These are phyloP conservation scores for Trichophaea hybrida DNA, from an alignment of 2,329 filamentous ascomycete species.

Conservation along the genomic window DNA sequence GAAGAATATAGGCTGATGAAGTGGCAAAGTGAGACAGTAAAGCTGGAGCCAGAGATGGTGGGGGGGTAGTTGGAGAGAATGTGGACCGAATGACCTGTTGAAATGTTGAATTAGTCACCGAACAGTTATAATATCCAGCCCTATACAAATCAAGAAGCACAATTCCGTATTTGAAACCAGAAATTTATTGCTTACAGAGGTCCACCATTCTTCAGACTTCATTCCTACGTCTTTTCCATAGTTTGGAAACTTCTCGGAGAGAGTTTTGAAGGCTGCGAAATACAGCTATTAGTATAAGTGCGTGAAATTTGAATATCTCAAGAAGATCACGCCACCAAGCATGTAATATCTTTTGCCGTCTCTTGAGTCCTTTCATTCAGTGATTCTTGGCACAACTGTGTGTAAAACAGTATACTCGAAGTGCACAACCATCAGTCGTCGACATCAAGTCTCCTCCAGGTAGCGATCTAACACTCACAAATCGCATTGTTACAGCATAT, in stretches of 20 bases:
- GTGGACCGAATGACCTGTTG: constrained; percentile 42
- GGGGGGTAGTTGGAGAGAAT: constrained; percentile 37
- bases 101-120: too few relatives aligned
- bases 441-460: too few relatives aligned
- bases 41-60: constrained; percentile 35
- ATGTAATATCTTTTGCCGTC: too few relatives aligned
- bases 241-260: constrained; percentile 40
- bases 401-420: not conserved
- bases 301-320: not conserved
- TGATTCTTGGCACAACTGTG: too few relatives aligned
- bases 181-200: constrained; percentile 34
- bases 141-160: too few relatives aligned
- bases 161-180: too few relatives aligned
- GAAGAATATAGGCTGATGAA: constrained; percentile 39
- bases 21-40: constrained; percentile 43
- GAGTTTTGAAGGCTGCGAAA: constrained; percentile 36
- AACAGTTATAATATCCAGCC: too few relatives aligned
- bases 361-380: too few relatives aligned
- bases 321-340: not conserved
- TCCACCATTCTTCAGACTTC: constrained; percentile 45
- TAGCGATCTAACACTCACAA: too few relatives aligned
- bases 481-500: not conserved
- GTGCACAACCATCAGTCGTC: not conserved
- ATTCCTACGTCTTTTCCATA: constrained; percentile 43
- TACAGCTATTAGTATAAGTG: not conserved